phyloP scores from a whole-genome alignment of 192 early-diverging fungal species.

The Martensiomyces pterosporus region DNA sequence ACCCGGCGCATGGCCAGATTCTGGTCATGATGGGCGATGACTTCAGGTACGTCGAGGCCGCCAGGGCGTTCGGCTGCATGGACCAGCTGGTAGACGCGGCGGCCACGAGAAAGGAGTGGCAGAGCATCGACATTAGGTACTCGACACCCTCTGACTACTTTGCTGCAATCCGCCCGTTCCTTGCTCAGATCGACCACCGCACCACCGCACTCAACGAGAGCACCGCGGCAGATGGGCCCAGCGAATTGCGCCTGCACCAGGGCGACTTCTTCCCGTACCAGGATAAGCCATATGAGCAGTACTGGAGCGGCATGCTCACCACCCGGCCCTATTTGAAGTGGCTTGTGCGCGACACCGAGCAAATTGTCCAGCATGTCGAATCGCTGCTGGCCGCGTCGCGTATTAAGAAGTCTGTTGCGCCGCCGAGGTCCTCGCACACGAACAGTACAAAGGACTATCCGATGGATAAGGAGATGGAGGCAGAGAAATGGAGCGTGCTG shows the following conservation, averaged over 20 bases:
- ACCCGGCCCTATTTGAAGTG: slow-evolving; percentile 39
- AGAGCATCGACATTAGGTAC: slow-evolving; percentile 17
- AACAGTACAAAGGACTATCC: too few relatives aligned
- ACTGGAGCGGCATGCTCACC: slow-evolving; percentile 41
- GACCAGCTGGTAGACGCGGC: slow-evolving; percentile 13
- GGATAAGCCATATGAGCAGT: slow-evolving; percentile 49
- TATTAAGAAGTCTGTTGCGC: not conserved
- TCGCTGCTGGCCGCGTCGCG: slow-evolving; percentile 23
- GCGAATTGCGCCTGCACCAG: slow-evolving; percentile 2
- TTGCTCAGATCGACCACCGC: slow-evolving; percentile 1
- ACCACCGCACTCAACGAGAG: not conserved
- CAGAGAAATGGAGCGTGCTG: slow-evolving; percentile 6
- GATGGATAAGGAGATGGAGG: not conserved
- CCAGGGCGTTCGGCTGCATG: slow-evolving; percentile 30
- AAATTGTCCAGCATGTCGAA: slow-evolving; percentile 38
- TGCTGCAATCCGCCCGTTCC: slow-evolving; percentile 5
- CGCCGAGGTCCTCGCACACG: too few relatives aligned
- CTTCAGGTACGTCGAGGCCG: slow-evolving; percentile 23
- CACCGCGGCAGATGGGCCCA: too few relatives aligned
- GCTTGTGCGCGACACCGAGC: slow-evolving; percentile 35
- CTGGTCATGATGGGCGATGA: slow-evolving; percentile 51
- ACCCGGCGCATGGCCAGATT: slow-evolving; percentile 39
- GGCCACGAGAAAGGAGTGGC: slow-evolving; percentile 2
- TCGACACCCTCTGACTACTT: slow-evolving; percentile 39
- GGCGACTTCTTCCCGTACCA: slow-evolving; percentile 48